phyloP scores from a whole-genome alignment of 2,329 filamentous ascomycete species.

The Penicillium polonicum region DNA sequence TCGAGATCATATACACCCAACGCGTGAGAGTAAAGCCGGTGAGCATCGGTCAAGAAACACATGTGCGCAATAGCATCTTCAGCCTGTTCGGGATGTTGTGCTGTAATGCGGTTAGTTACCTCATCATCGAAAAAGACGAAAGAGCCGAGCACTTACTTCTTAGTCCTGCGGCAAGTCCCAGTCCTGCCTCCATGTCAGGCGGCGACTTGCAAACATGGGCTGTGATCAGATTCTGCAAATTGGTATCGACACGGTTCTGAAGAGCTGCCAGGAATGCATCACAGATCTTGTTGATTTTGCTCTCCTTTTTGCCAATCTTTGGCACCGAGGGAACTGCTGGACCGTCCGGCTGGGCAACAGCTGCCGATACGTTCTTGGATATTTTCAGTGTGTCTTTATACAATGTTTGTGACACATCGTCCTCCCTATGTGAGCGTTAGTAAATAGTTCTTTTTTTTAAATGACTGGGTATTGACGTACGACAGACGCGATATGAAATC shows the following conservation, averaged over 20 bases:
- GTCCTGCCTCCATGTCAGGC: constrained; percentile 81
- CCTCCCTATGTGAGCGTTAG: constrained; percentile 56
- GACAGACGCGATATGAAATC: constrained; percentile 83
- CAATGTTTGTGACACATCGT: constrained; percentile 90
- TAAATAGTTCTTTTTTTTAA: constrained; percentile 6
- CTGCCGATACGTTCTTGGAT: constrained; percentile 30
- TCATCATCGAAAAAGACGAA: background rate
- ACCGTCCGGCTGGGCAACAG: constrained; percentile 27
- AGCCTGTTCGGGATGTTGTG: constrained; percentile 67
- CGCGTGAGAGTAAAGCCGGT: constrained; percentile 85
- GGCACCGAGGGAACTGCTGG: constrained; percentile 5
- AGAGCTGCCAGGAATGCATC: constrained; percentile 75
- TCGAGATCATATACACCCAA: constrained; percentile 90
- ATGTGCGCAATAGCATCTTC: constrained; percentile 94
- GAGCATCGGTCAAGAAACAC: constrained; percentile 93
- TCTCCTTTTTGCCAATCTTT: constrained; percentile 28
- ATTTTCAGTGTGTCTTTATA: constrained; percentile 78
- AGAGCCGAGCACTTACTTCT: constrained; percentile 39
- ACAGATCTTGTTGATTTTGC: constrained; percentile 85
- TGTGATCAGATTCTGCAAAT: constrained; percentile 88
- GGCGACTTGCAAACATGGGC: constrained; percentile 92
- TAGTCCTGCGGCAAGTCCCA: constrained; percentile 74
- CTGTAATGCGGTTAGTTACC: constrained; percentile 29
- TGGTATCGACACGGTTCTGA: constrained; percentile 59
- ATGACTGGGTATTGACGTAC: constrained; percentile 46